Evolutionary conservation across 176 grass and related monocot genomes (phyloP).

Genomic region (Triticum aestivum): DNA sequence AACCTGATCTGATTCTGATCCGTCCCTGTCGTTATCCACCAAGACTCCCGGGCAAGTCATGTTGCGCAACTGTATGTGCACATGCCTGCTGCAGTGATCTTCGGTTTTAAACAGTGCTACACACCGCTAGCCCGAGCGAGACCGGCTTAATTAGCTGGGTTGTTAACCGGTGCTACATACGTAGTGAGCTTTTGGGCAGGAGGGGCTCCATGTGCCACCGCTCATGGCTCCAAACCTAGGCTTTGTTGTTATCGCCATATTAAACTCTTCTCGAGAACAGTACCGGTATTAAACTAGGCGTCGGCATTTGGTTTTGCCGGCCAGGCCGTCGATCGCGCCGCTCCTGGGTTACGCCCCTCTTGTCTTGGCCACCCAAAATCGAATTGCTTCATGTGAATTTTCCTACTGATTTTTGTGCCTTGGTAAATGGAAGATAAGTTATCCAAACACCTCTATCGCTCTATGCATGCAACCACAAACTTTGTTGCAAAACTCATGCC

Average conservation of each 20-base stretch:
- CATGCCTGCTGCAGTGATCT: not conserved
- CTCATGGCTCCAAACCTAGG: slow-evolving; percentile 58
- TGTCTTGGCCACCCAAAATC: not conserved
- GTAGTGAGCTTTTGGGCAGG: slow-evolving; percentile 14
- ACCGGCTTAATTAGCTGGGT: too few species aligned
- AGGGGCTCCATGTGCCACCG: slow-evolving; percentile 55
- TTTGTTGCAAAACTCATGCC: too few species aligned
- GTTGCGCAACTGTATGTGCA: not conserved
- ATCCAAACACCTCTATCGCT: too few species aligned
- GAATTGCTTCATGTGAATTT: not conserved
- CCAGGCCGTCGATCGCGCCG: not conserved
- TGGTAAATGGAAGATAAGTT: too few species aligned
- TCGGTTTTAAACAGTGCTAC: slow-evolving; percentile 23
- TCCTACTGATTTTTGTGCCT: not conserved
- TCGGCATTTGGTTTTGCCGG: slow-evolving; percentile 13
- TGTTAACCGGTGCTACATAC: too few species aligned
- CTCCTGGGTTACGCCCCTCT: too few species aligned
- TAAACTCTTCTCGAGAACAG: not conserved
- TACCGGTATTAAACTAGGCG: slow-evolving; percentile 23
- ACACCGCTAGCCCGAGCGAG: not conserved
- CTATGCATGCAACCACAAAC: too few species aligned
- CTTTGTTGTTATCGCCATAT: slow-evolving; percentile 22
- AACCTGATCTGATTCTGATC: not conserved
- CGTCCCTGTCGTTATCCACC: not conserved
- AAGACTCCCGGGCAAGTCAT: not conserved